Conservation (phyloP, 2,329 filamentous ascomycete genomes). For the Phialophora macrospora region DNA sequence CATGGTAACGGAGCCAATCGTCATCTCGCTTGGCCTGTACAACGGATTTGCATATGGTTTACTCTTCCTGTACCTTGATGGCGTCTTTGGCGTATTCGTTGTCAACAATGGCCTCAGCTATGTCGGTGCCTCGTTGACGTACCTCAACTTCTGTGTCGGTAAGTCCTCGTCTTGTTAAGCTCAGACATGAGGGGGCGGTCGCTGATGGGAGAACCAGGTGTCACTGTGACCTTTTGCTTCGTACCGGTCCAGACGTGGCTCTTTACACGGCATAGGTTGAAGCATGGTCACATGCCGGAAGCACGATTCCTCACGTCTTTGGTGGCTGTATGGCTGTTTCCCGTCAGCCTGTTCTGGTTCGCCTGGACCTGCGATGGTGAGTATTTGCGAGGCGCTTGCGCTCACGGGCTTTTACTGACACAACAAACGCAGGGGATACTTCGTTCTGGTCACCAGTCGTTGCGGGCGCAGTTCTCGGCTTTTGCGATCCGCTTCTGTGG, state of each 20-base stretch:
- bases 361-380: constrained; percentile 50
- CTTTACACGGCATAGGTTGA: constrained; percentile 47
- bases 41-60: constrained; percentile 53
- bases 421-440: constrained; percentile 25
- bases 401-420: background rate
- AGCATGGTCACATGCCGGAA: constrained; percentile 47
- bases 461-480: constrained; percentile 49
- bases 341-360: constrained; percentile 51
- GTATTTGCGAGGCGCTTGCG: background rate
- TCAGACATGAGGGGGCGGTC: background rate
- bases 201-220: constrained; percentile 34
- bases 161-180: background rate
- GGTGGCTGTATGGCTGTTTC: constrained; percentile 52
- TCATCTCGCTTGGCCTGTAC: constrained; percentile 44
- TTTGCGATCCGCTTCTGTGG: constrained; percentile 52
- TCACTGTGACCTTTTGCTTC: constrained; percentile 50
- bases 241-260: constrained; percentile 52
- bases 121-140: constrained; percentile 49
- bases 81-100: constrained; percentile 52
- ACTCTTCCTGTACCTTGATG: constrained; percentile 51
- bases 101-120: constrained; percentile 49
- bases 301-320: constrained; percentile 51
- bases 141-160: constrained; percentile 52
- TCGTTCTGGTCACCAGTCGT: constrained; percentile 51
- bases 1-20: constrained; percentile 52